Conservation (phyloP, 23 red algal species). For the Rhodosorus marinus region DNA sequence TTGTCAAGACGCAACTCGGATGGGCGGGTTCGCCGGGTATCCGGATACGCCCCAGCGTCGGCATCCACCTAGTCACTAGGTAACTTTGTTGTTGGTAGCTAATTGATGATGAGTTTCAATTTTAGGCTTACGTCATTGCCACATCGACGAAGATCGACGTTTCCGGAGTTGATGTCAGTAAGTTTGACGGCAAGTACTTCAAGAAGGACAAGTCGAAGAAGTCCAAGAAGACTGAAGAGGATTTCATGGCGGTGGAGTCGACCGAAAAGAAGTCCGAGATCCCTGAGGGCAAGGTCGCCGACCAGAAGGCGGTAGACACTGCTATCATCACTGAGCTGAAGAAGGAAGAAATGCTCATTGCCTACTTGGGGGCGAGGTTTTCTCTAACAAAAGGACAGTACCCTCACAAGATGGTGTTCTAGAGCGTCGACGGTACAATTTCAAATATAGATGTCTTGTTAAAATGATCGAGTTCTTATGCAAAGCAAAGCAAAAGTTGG, state of each 20-base stretch:
- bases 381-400: constrained; percentile 56
- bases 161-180: constrained; percentile 20
- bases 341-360: constrained; percentile 29
- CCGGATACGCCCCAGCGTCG: too few relatives aligned
- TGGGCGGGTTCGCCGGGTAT: too few relatives aligned
- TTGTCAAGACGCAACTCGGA: too few relatives aligned
- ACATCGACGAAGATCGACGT: constrained; percentile 57
- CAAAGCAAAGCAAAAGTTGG: too few relatives aligned
- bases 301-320: constrained; percentile 67
- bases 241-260: constrained; percentile 9
- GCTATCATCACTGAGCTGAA: constrained; percentile 44
- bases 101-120: too few relatives aligned
- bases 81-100: too few relatives aligned
- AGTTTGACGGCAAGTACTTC: constrained; percentile 85
- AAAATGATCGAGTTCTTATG: too few relatives aligned
- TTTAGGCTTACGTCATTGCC: constrained; percentile 95
- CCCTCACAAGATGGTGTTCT: constrained; percentile 87
- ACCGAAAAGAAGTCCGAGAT: constrained; percentile 9
- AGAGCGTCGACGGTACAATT: constrained; percentile 4
- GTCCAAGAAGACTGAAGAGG: constrained; percentile 14
- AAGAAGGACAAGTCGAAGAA: constrained; percentile 39
- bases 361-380: constrained; percentile 63
- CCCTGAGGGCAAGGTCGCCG: constrained; percentile 28
- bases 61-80: too few relatives aligned
- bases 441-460: too few relatives aligned